A percentile compares a stretch with the other conserved stretches of the same genome.
These are phyloP conservation scores for Naganishia antarctica DNA, from an alignment of 768 basidiomycete genomes.

Conservation along the genomic window DNA sequence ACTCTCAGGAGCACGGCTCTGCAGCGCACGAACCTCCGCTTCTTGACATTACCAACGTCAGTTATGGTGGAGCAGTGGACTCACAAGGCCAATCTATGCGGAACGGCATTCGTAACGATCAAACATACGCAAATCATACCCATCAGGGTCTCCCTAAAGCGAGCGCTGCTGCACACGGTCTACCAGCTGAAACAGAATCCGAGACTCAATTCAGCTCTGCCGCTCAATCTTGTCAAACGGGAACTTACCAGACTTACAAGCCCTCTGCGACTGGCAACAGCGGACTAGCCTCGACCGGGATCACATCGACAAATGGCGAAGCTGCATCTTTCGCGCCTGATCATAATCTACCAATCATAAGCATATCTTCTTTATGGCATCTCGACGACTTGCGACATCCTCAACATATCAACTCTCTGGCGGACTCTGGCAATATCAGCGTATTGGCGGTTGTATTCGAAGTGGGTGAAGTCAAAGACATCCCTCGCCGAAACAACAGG, in stretches of 20 bases:
- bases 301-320: not conserved
- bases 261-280: not conserved
- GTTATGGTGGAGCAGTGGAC: slow-evolving; percentile 9
- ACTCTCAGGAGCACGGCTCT: not conserved
- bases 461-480: slow-evolving; percentile 14
- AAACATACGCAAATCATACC: not conserved
- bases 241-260: not conserved
- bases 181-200: not conserved
- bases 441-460: slow-evolving; percentile 21
- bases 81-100: not conserved
- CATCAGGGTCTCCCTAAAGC: not conserved
- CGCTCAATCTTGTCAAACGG: not conserved
- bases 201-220: slow-evolving; percentile 1
- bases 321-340: not conserved
- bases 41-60: not conserved
- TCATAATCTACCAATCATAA: slow-evolving; percentile 18
- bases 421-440: not conserved
- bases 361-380: not conserved
- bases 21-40: not conserved
- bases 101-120: not conserved
- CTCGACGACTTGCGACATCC: slow-evolving; percentile 1
- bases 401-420: not conserved
- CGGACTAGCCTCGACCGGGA: not conserved
- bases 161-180: not conserved
- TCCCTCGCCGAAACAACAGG: not conserved